Evolutionary conservation across 108 stramenopile species (phyloP).

Genomic region (Stephanodiscus triporus): DNA sequence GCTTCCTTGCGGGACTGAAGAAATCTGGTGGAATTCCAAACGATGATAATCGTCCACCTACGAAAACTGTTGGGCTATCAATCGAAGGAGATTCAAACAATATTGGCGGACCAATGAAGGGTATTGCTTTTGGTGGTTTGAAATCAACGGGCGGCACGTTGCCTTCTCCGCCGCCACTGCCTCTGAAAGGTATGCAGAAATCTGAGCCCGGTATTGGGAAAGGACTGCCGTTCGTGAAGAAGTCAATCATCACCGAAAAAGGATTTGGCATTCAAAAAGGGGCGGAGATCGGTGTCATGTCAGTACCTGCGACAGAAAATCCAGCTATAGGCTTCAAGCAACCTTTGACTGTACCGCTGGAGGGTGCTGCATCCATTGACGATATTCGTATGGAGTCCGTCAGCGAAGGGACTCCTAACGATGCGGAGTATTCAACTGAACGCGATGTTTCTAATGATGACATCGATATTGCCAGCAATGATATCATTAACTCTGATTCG

Average conservation of each 20-base stretch:
- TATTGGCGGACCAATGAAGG: too few species aligned
- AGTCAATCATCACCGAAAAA: background rate
- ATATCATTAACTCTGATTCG: background rate
- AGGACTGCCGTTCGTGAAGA: background rate
- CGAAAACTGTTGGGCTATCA: too few species aligned
- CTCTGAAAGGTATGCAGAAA: background rate
- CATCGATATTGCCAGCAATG: too few species aligned
- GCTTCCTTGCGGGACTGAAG: background rate
- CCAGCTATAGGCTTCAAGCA: background rate
- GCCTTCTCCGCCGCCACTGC: background rate
- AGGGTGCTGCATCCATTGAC: background rate
- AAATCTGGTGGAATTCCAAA: background rate
- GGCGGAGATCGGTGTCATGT: background rate
- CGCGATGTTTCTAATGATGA: too few species aligned
- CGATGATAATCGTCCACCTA: background rate
- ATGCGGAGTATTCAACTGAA: background rate
- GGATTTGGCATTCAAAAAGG: background rate
- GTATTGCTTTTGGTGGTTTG: too few species aligned
- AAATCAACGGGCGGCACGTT: background rate
- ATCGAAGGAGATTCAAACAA: too few species aligned
- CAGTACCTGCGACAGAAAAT: background rate
- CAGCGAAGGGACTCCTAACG: background rate
- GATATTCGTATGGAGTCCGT: background rate
- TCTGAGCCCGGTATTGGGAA: background rate
- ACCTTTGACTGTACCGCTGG: background rate